A percentile compares a stretch with the other conserved stretches of the same genome.
Evolutionary conservation across 1,139 yeast species (phyloP).

Genomic region (Williopsis jadinii): DNA sequence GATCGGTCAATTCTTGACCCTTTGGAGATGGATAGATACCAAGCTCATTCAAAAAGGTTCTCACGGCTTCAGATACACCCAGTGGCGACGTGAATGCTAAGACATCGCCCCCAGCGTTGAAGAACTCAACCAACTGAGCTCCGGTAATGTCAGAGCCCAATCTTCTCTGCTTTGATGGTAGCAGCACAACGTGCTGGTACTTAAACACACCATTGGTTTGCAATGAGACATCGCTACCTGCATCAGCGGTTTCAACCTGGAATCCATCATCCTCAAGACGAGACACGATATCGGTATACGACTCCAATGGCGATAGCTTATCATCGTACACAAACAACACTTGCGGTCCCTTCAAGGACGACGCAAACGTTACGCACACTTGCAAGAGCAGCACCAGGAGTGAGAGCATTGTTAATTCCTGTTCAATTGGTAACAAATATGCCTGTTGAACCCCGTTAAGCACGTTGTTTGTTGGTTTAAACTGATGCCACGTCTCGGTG

Average conservation of each 20-base stretch:
- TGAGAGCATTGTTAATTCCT: background rate
- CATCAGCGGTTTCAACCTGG: conserved; percentile 8
- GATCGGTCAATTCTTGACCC: conserved; percentile 59
- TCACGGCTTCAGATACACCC: conserved; percentile 64
- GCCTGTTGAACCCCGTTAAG: too few species aligned
- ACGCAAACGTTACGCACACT: conserved; percentile 2
- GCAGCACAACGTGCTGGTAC: conserved; percentile 47
- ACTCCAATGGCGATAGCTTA: conserved; percentile 2
- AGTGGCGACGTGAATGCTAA: conserved; percentile 49
- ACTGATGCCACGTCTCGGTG: too few species aligned
- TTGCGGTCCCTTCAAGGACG: conserved; percentile 5
- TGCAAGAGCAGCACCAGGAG: background rate
- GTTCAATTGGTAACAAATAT: too few species aligned
- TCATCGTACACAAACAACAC: conserved; percentile 10
- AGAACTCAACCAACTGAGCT: conserved; percentile 41
- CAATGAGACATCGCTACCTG: conserved; percentile 26
- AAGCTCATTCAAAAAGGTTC: conserved; percentile 65
- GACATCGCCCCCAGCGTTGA: conserved; percentile 65
- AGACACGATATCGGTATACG: background rate
- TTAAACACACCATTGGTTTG: conserved; percentile 34
- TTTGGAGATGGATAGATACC: conserved; percentile 85
- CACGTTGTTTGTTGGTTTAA: too few species aligned
- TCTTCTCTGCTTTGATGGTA: conserved; percentile 40
- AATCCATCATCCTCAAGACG: conserved; percentile 5
- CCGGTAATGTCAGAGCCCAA: conserved; percentile 38